phyloP scores from a whole-genome alignment of 2,329 filamentous ascomycete genomes.

The Rutstroemia sp. region DNA sequence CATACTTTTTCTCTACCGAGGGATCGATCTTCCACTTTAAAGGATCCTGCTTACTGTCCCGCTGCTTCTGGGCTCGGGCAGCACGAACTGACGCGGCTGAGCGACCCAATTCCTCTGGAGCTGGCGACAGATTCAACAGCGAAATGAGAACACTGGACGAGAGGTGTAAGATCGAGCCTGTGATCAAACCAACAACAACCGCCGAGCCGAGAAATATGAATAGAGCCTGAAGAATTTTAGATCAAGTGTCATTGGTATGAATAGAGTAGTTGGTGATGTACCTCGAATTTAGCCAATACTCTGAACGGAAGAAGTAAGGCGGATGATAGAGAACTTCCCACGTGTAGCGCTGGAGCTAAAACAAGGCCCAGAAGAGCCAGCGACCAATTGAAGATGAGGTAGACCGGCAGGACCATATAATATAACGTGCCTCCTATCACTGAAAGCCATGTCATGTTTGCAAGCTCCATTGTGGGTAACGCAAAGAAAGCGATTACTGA shows the following conservation, averaged over 20 bases:
- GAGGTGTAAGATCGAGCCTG: constrained; percentile 53
- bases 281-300: constrained; percentile 27
- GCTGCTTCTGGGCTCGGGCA: constrained; percentile 20
- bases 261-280: background rate
- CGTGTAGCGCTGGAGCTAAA: constrained; percentile 23
- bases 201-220: constrained; percentile 55
- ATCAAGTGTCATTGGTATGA: background rate
- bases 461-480: background rate
- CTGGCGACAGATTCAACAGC: constrained; percentile 36
- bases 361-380: constrained; percentile 14
- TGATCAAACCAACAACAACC: constrained; percentile 55
- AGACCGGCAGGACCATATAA: constrained; percentile 21
- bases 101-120: constrained; percentile 14
- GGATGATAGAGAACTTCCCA: constrained; percentile 19
- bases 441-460: constrained; percentile 19
- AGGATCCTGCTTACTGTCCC: constrained; percentile 10
- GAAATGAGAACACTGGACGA: constrained; percentile 48
- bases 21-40: constrained; percentile 8
- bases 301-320: constrained; percentile 21
- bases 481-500: background rate
- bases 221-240: constrained; percentile 29
- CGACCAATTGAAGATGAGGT: constrained; percentile 13
- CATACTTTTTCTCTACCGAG: constrained; percentile 19
- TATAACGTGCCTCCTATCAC: constrained; percentile 15
- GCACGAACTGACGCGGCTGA: constrained; percentile 21